Percentiles rank a stretch among this genome's conserved stretches.
phyloP scores from a whole-genome alignment of 1,139 yeast species.

The Kurtzmaniella quercitrusa region DNA sequence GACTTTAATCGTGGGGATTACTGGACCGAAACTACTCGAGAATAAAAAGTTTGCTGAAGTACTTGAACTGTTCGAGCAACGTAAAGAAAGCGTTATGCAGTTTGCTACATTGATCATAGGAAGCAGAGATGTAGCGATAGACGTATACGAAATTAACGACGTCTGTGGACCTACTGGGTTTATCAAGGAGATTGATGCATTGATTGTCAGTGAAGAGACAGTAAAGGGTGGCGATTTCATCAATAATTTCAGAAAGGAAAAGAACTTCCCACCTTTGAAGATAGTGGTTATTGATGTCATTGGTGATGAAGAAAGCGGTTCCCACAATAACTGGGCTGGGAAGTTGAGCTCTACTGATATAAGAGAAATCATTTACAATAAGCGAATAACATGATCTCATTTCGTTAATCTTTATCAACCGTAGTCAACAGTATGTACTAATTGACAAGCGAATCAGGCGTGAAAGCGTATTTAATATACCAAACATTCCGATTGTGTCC shows the following conservation, averaged over 20 bases:
- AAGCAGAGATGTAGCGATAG: background rate
- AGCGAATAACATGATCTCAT: constrained; percentile 7
- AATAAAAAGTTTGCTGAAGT: constrained; percentile 72
- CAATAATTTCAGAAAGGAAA: constrained; percentile 56
- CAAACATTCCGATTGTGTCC: too few species aligned
- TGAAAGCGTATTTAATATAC: too few species aligned
- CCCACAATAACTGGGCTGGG: constrained; percentile 53
- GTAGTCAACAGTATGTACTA: background rate
- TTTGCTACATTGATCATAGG: constrained; percentile 43
- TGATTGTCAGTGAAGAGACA: constrained; percentile 81
- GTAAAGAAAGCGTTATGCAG: constrained; percentile 43
- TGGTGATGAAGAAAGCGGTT: constrained; percentile 48
- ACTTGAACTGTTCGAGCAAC: constrained; percentile 52
- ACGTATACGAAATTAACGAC: constrained; percentile 62
- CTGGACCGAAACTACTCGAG: constrained; percentile 68
- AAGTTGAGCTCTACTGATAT: constrained; percentile 80
- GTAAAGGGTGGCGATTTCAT: constrained; percentile 68
- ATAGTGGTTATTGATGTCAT: constrained; percentile 66
- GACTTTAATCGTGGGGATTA: constrained; percentile 72
- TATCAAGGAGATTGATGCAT: constrained; percentile 68
- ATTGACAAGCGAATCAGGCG: background rate
- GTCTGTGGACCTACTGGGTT: constrained; percentile 93
- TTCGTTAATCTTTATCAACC: too few species aligned
- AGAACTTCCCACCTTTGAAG: constrained; percentile 50
- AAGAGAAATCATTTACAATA: constrained; percentile 18